Evolutionary conservation across 139 green algal genomes (phyloP).

Genomic region (Chlorella sp.): DNA sequence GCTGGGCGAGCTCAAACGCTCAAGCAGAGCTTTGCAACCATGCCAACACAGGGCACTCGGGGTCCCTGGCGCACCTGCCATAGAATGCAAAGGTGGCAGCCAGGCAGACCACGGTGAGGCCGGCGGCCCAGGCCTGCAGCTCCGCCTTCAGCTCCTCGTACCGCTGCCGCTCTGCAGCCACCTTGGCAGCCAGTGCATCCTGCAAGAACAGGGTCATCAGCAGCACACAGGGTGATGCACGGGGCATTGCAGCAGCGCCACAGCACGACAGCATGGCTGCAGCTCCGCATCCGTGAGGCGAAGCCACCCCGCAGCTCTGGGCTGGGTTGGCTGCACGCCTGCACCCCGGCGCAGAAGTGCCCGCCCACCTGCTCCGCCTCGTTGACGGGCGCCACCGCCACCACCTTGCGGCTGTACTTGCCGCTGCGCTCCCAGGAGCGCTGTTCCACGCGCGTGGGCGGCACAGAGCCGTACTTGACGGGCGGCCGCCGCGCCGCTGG

Average conservation of each 20-base stretch:
- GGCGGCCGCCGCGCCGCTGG: not conserved
- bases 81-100: constrained; percentile 67
- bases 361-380: constrained; percentile 18
- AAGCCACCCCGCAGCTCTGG: too few relatives aligned
- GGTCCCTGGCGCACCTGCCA: constrained; percentile 27
- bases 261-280: not conserved
- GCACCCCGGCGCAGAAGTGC: not conserved
- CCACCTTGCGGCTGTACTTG: constrained; percentile 46
- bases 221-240: not conserved
- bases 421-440: constrained; percentile 49
- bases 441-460: constrained; percentile 46
- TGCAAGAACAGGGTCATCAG: not conserved
- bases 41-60: too few relatives aligned
- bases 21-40: too few relatives aligned
- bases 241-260: not conserved
- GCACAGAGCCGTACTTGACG: constrained; percentile 19
- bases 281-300: not conserved
- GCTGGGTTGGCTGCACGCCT: not conserved
- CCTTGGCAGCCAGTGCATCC: constrained; percentile 35
- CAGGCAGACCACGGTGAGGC: constrained; percentile 47
- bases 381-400: constrained; percentile 15
- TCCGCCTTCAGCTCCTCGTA: constrained; percentile 80
- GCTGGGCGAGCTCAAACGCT: too few relatives aligned
- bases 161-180: constrained; percentile 39
- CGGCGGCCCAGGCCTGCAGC: constrained; percentile 71